A percentile compares a stretch with the other conserved stretches of the same genome.
Conservation (phyloP, 2,329 filamentous ascomycete genomes). For the Botrytis galanthina region DNA sequence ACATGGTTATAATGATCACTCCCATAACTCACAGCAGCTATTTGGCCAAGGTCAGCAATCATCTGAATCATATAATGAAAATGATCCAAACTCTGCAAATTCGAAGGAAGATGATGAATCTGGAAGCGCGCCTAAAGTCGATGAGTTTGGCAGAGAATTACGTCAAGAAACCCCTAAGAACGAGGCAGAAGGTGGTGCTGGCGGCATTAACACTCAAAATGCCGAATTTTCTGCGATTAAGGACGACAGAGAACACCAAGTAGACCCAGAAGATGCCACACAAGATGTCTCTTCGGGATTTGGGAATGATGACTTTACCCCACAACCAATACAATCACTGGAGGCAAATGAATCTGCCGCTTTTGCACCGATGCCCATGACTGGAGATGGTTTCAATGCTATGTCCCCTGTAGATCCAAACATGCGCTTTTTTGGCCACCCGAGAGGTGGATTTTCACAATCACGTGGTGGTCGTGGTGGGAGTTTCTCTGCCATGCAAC, state of each 20-base stretch:
- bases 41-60: constrained; percentile 31
- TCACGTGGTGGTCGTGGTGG: constrained; percentile 40
- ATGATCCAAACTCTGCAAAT: constrained; percentile 34
- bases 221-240: constrained; percentile 17
- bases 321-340: constrained; percentile 38
- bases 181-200: constrained; percentile 10
- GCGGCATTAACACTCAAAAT: constrained; percentile 13
- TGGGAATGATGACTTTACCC: constrained; percentile 23
- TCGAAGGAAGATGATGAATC: constrained; percentile 33
- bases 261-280: constrained; percentile 23
- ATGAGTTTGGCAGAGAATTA: constrained; percentile 41
- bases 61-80: constrained; percentile 36
- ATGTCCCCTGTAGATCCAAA: constrained; percentile 20
- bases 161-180: constrained; percentile 30
- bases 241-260: constrained; percentile 23
- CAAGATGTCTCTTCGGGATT: constrained; percentile 21
- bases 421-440: constrained; percentile 33
- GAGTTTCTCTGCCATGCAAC: constrained; percentile 41
- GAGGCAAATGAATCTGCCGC: constrained; percentile 31
- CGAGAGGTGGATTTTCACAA: constrained; percentile 33
- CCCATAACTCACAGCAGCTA: constrained; percentile 36
- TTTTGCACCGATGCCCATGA: constrained; percentile 60
- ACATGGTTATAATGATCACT: constrained; percentile 35
- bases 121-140: constrained; percentile 32
- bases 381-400: constrained; percentile 30